These are phyloP conservation scores for Hibiscus mutabilis DNA, from an alignment of 345 rosid species.

Conservation along the genomic window DNA sequence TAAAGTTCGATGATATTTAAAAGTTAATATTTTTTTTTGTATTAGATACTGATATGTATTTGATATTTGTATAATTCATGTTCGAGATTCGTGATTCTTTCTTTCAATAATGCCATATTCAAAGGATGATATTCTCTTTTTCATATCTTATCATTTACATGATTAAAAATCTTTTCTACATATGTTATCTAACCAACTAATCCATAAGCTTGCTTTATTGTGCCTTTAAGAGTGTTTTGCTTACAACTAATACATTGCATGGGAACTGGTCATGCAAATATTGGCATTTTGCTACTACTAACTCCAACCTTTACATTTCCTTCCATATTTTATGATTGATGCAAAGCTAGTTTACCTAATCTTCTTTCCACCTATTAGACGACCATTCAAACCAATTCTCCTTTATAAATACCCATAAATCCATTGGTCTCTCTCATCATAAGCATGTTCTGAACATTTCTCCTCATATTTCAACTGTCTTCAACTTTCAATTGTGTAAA, in stretches of 20 bases:
- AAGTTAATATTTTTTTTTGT: no score
- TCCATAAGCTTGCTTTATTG: background rate
- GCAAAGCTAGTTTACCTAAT: slow-evolving; percentile 25
- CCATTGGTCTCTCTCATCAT: slow-evolving; percentile 16
- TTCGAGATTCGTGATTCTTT: no score
- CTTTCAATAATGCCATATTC: no score
- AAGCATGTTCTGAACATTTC: slow-evolving; percentile 3
- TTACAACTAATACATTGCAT: background rate
- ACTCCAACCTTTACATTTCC: slow-evolving; percentile 22
- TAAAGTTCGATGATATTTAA: background rate
- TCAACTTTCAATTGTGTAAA: background rate
- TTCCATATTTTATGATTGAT: background rate
- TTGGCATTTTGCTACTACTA: slow-evolving; percentile 21
- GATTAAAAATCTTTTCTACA: no score
- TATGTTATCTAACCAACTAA: background rate
- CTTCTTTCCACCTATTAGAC: slow-evolving; percentile 9
- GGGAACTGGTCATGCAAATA: slow-evolving; percentile 5
- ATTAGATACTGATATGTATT: background rate
- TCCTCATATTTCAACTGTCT: slow-evolving; percentile 3
- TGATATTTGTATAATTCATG: no score
- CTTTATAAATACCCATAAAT: slow-evolving; percentile 28
- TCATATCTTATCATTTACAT: no score
- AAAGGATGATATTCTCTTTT: no score
- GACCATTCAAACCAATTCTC: slow-evolving; percentile 7
- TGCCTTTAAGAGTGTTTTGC: no score